Conservation (phyloP, 495 filamentous ascomycete genomes). For the Sabuloglossum arenarium region DNA sequence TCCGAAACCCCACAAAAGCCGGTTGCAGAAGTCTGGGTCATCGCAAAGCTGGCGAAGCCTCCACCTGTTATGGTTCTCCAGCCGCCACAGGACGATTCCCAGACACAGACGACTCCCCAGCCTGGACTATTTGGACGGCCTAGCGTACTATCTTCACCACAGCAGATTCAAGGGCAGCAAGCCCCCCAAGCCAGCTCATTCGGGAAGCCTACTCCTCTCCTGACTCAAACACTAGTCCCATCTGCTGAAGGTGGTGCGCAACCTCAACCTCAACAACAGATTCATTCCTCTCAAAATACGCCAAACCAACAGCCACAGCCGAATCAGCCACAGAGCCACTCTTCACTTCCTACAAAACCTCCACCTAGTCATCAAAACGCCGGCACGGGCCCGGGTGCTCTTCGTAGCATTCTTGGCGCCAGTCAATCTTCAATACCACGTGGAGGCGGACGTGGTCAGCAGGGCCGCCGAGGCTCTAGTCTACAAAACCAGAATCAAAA, state of each 20-base stretch:
- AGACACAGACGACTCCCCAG: no score
- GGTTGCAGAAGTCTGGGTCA: slow-evolving; percentile 67
- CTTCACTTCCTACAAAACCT: neutral
- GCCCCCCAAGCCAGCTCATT: neutral
- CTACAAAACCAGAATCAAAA: slow-evolving; percentile 13
- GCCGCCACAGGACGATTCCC: slow-evolving; percentile 2
- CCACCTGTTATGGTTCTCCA: slow-evolving; percentile 24
- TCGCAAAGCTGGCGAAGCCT: slow-evolving; percentile 50
- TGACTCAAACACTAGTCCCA: neutral
- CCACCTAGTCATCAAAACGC: neutral
- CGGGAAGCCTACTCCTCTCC: neutral
- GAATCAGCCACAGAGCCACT: neutral
- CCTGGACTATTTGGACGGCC: neutral
- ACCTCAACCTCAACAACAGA: neutral
- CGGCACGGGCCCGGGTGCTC: slow-evolving; percentile 1
- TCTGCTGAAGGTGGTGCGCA: neutral
- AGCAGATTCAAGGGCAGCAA: neutral
- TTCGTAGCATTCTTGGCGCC: neutral
- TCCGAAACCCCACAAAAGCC: slow-evolving; percentile 63
- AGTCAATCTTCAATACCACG: neutral
- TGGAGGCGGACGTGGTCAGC: neutral
- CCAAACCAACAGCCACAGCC: neutral
- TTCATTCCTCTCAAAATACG: neutral
- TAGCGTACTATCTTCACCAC: neutral
- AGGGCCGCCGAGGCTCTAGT: slow-evolving; percentile 6